Conservation (phyloP, 208 protist species). For the Acanthamoeba culbertsoni region DNA sequence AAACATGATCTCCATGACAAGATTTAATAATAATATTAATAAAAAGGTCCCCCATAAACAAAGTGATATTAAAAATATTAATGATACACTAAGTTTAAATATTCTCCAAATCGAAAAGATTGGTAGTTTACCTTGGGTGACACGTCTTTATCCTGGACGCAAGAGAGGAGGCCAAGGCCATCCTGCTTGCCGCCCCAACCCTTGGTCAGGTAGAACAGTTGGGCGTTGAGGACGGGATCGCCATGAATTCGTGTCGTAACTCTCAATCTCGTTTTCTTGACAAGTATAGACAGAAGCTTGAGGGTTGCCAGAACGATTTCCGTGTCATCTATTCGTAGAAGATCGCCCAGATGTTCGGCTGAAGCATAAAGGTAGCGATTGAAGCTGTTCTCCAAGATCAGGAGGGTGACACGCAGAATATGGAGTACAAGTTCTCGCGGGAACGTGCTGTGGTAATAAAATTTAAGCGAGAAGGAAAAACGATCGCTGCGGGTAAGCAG, state of each 20-base stretch:
- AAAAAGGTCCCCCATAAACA: no score
- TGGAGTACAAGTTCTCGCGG: conserved; percentile 11
- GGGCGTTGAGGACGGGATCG: conserved; percentile 19
- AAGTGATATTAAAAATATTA: no score
- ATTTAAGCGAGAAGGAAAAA: background rate
- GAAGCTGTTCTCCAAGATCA: conserved; percentile 46
- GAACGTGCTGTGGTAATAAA: background rate
- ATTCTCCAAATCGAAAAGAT: background rate
- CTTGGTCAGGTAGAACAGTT: conserved; percentile 48
- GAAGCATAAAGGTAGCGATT: conserved; percentile 49
- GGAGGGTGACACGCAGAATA: background rate
- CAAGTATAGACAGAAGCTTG: conserved; percentile 11
- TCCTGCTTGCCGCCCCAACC: conserved; percentile 56
- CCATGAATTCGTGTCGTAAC: conserved; percentile 35
- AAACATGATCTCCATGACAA: background rate
- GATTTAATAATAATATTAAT: no score
- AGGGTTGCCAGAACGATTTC: conserved; percentile 31
- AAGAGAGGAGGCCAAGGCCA: conserved; percentile 35
- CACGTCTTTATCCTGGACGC: conserved; percentile 6
- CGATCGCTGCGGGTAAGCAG: background rate
- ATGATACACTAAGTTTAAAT: background rate
- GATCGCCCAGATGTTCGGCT: conserved; percentile 15
- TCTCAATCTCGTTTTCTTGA: conserved; percentile 13
- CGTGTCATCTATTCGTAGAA: background rate
- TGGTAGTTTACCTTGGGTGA: background rate